Conservation (phyloP, 176 grass and related monocot species). For the Typha latifolia region DNA sequence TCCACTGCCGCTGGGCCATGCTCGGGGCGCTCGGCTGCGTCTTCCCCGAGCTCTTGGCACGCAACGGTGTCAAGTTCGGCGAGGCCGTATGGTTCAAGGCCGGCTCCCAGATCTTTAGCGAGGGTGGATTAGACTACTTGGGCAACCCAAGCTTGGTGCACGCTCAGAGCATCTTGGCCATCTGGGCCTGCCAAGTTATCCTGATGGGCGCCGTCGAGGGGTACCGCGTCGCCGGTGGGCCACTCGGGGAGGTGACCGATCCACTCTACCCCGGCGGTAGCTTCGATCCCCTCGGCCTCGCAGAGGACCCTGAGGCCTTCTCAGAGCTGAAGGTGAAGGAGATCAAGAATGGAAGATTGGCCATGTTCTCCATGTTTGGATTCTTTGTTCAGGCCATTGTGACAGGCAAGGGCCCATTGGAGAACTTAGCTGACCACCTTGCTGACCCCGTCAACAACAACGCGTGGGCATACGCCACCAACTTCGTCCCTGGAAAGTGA, state of each 20-base stretch:
- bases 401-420: background rate
- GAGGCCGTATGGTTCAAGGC: background rate
- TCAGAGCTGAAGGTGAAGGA: background rate
- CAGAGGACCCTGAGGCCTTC: background rate
- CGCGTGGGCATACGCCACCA: background rate
- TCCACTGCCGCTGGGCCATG: background rate
- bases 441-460: constrained; percentile 1
- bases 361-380: background rate
- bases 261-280: background rate
- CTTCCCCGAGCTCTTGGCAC: background rate
- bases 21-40: background rate
- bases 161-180: constrained; percentile 2
- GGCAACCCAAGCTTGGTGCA: background rate
- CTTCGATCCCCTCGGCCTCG: constrained; percentile 1
- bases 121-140: background rate
- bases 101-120: background rate
- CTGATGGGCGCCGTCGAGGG: background rate
- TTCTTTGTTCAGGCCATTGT: background rate
- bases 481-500: background rate
- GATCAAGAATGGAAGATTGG: background rate
- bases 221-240: background rate
- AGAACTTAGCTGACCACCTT: background rate
- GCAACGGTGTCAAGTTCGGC: background rate
- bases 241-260: background rate
- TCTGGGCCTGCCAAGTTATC: background rate